Base-by-base conservation (phyloP, 805 yeast genomes). In the Candida easanensis region DNA sequence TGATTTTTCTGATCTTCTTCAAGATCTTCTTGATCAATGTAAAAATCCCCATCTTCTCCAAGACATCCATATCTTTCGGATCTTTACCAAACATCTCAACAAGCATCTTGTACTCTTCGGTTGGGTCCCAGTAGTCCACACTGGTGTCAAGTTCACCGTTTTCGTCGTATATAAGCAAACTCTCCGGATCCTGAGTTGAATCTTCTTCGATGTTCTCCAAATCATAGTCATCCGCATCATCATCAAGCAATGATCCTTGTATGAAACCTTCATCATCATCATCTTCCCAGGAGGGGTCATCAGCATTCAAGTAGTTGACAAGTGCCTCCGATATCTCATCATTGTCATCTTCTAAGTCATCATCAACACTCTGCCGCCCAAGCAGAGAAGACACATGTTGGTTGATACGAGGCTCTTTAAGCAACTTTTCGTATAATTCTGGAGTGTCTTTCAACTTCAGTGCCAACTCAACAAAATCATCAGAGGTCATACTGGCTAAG, bases 381-480 rank as follows among this genome's bases (percentile, higher is more conserved):
- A 39, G 15, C 3, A 33, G 30, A 4, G 10, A 3, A 14, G 18
- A 27, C 11, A 34, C 42, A 20, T 40, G 32, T n/a, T 38, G 22
- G 17, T 39, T 44, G 16, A 27, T n/a, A 27, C 34, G 17, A 13
- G 40, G 41, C 9, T 42, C 46, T 16, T 35, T 43, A 18, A 22
- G 21, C 35, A 39, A 14, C 21, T 11, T 42, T 33, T 31, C 41
- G 15, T 22, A 25, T 33, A 42, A 33, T 10, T 35, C 33, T 11
- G 33, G 37, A 13, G 41, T 35, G 5, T 27, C 19, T 20, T 32
- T 33, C 18, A 50, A 35, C 19, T 19, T 14, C 3, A 48, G 50
- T 5, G 56, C 44, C 43, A 52, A 42, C 4, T 46, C 40, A 27
- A 53, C 15, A 15, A 52, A 33, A 31, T 50, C 55, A 5, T 32